These are phyloP conservation scores for Aotearoamyces nothofagi DNA, from an alignment of 2,329 filamentous ascomycete species.

Conservation along the genomic window DNA sequence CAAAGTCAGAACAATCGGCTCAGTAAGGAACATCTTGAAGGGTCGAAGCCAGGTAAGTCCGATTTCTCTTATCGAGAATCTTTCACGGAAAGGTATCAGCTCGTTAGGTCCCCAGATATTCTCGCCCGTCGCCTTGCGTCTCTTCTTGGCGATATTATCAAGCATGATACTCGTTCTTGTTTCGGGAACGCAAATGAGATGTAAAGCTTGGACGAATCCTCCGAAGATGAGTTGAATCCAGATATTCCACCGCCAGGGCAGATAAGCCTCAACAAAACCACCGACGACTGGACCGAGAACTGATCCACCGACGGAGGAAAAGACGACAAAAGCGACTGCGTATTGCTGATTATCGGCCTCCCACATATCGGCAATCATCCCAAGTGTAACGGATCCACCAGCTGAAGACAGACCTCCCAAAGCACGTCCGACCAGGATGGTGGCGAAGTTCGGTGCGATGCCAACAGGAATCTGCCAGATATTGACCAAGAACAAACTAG, in stretches of 20 bases:
- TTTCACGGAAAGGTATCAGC: conserved; percentile 40
- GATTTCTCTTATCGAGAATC: conserved; percentile 43
- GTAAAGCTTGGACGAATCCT: conserved; percentile 48
- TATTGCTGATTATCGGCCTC: conserved; percentile 59
- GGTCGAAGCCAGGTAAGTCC: conserved; percentile 43
- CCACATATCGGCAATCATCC: conserved; percentile 64
- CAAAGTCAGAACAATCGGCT: conserved; percentile 57
- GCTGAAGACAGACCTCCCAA: conserved; percentile 57
- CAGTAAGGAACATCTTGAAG: conserved; percentile 58
- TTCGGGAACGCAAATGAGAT: conserved; percentile 59
- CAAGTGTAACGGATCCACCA: conserved; percentile 57
- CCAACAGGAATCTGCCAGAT: conserved; percentile 61
- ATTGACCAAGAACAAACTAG: conserved; percentile 61
- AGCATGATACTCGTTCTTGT: conserved; percentile 65
- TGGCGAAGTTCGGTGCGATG: conserved; percentile 56
- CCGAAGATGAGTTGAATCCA: conserved; percentile 80
- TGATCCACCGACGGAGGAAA: conserved; percentile 66
- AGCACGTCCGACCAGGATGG: conserved; percentile 54
- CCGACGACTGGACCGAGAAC: conserved; percentile 67
- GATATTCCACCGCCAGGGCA: conserved; percentile 62
- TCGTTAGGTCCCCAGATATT: conserved; percentile 58
- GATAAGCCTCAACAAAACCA: conserved; percentile 54
- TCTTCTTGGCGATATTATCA: conserved; percentile 63
- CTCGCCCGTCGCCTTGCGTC: conserved; percentile 44
- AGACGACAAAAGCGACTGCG: conserved; percentile 61